Evolutionary conservation across 1,139 yeast species (phyloP).

Genomic region (Trichomonascaceae sp.): DNA sequence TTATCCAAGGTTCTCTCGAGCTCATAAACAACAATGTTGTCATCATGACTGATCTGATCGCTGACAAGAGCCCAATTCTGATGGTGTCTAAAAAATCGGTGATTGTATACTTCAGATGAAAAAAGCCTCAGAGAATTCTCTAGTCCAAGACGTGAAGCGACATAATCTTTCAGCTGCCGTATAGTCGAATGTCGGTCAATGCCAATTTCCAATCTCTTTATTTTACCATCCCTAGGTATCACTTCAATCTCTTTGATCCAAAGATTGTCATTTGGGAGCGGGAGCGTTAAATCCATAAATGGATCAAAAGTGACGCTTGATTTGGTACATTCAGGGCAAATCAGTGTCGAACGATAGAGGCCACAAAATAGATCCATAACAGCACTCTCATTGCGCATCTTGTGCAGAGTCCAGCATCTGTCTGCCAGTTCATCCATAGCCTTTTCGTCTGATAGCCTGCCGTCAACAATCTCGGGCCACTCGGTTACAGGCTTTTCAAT

Average conservation of each 20-base stretch:
- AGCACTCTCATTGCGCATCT: slow-evolving; percentile 75
- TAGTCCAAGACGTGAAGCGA: slow-evolving; percentile 37
- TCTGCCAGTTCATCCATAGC: slow-evolving; percentile 61
- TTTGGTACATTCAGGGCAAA: slow-evolving; percentile 79
- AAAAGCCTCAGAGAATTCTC: slow-evolving; percentile 33
- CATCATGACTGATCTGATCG: slow-evolving; percentile 59
- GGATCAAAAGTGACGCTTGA: slow-evolving; percentile 93
- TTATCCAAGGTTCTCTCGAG: slow-evolving; percentile 28
- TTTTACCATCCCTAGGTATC: slow-evolving; percentile 51
- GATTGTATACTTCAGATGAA: slow-evolving; percentile 66
- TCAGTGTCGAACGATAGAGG: slow-evolving; percentile 77
- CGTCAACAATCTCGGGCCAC: slow-evolving; percentile 72
- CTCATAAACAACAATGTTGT: slow-evolving; percentile 65
- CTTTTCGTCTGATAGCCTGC: slow-evolving; percentile 46
- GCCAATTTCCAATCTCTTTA: slow-evolving; percentile 47
- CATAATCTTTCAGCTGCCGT: slow-evolving; percentile 55
- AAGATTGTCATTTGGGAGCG: slow-evolving; percentile 69
- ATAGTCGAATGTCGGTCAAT: slow-evolving; percentile 60
- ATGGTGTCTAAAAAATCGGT: slow-evolving; percentile 63
- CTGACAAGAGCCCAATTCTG: slow-evolving; percentile 59
- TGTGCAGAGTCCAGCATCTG: slow-evolving; percentile 77
- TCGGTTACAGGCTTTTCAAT: slow-evolving; percentile 78
- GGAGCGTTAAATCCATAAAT: slow-evolving; percentile 82
- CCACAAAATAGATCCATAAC: slow-evolving; percentile 87
- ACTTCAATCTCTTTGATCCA: slow-evolving; percentile 68